Base-by-base conservation (phyloP, 805 yeast species). In the Myxozyma geophila region DNA sequence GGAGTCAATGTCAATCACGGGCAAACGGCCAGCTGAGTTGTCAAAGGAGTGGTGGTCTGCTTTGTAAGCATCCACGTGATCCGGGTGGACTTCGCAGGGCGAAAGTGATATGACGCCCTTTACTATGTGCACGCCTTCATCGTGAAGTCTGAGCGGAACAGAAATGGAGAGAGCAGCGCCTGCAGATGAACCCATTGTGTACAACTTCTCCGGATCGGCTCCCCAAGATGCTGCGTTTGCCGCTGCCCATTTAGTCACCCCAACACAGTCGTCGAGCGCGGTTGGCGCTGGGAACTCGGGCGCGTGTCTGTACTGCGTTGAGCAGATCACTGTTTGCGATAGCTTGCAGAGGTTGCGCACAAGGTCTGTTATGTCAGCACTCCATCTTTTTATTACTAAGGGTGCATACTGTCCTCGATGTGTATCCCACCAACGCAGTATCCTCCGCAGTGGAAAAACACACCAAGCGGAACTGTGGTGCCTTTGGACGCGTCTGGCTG, bases 361-460 rank as follows among this genome's bases (percentile, higher is more conserved):
- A 17, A 58, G 51, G 21, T 43, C 59, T 55, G 13, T 50, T 21
- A 12, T n/a, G 41, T 36, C 21, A 41, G 15, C 9, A n/a, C 21
- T 28, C n/a, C n/a, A n/a, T 39, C 4, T 17, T 2, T 12, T 9
- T 33, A n/a, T 28, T 41, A 6, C 12, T 15, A 36, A 21, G 23
- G 9, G 3, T 7, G 19, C 59, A 7, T 37, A 55, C 59, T 52
- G 23, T 58, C 61, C 13, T 58, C 61, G 15, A 37, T 40, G 1
- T 50, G 46, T 10, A 58, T 58, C 5, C 56, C 51, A 21, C 61
- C 61, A 33, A 58, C 44, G 56, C 56, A 50, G 56, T 43, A 58
- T 10, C 61, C 61, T n/a, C 61, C 61, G 28, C 61, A 58, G 41
- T 58, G 61, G 15, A 43, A 58, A 17, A 43, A 58, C n/a, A 51